Percentiles rank a stretch among this genome's conserved stretches.
Conservation (phyloP, 257 asterid species). For the Forsythia suspensa region DNA sequence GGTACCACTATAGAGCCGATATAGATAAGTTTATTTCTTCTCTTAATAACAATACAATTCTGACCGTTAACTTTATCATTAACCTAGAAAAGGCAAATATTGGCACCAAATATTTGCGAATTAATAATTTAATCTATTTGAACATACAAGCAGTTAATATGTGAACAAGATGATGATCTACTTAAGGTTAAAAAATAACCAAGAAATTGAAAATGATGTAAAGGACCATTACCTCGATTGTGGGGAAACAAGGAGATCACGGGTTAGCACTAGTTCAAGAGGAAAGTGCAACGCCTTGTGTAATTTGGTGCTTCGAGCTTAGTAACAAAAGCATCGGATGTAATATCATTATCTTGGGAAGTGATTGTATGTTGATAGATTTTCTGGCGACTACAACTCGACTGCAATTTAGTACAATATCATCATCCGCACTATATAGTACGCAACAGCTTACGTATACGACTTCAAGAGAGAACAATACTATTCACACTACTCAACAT, state of each 20-base stretch:
- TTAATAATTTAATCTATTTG: too few relatives aligned
- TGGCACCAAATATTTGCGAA: too few relatives aligned
- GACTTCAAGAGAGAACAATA: too few relatives aligned
- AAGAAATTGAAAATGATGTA: conserved; percentile 5
- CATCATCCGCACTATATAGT: not conserved
- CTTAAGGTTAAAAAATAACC: not conserved
- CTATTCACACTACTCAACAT: not conserved
- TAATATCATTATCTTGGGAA: conserved; percentile 81
- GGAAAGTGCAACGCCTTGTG: conserved; percentile 82
- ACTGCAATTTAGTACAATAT: conserved; percentile 39
- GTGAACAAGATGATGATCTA: too few relatives aligned
- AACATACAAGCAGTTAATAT: too few relatives aligned
- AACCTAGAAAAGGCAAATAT: too few relatives aligned
- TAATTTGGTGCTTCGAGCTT: conserved; percentile 77
- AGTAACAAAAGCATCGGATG: conserved; percentile 89
- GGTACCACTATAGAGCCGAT: too few relatives aligned
- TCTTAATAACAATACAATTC: too few relatives aligned
- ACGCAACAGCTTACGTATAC: too few relatives aligned
- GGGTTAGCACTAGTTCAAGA: conserved; percentile 64
- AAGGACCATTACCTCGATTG: conserved; percentile 57
- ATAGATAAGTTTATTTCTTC: too few relatives aligned
- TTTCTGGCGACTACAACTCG: conserved; percentile 76
- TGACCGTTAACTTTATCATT: too few relatives aligned
- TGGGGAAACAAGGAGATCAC: conserved; percentile 71
- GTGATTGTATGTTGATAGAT: conserved; percentile 63